Percentiles rank a stretch among this genome's conserved stretches.
phyloP scores from a whole-genome alignment of 192 early-diverging fungal genomes.

The Obelidium mucronatum region DNA sequence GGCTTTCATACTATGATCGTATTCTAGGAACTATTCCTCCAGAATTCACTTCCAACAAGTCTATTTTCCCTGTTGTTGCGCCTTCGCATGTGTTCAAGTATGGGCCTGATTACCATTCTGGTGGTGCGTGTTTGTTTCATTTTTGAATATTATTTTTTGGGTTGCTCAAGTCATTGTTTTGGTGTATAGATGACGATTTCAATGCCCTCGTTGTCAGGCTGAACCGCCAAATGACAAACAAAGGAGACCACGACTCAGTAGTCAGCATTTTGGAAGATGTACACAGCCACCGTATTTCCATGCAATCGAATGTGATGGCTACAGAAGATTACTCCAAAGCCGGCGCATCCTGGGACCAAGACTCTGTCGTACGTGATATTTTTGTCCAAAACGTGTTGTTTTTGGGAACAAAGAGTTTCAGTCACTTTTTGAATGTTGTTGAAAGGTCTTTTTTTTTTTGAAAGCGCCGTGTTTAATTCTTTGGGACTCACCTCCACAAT shows the following conservation, averaged over 20 bases:
- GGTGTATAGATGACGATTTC: slow-evolving; percentile 36
- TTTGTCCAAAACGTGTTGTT: slow-evolving; percentile 86
- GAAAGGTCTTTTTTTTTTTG: slow-evolving; percentile 69
- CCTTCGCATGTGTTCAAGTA: slow-evolving; percentile 67
- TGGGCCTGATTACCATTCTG: slow-evolving; percentile 8
- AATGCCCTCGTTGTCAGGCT: slow-evolving; percentile 31
- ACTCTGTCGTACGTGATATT: slow-evolving; percentile 66
- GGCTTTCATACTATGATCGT: slow-evolving; percentile 90
- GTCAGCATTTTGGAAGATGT: slow-evolving; percentile 37
- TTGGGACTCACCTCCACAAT: no score
- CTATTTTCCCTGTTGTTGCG: slow-evolving; percentile 67
- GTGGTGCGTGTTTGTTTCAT: neutral
- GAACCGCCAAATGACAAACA: slow-evolving; percentile 22
- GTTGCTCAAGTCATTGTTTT: neutral
- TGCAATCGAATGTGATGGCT: slow-evolving; percentile 13
- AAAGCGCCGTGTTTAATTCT: neutral
- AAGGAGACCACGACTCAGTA: slow-evolving; percentile 32
- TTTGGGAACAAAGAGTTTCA: slow-evolving; percentile 92
- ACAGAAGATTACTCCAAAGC: slow-evolving; percentile 9
- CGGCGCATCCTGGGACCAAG: slow-evolving; percentile 8
- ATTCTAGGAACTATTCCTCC: slow-evolving; percentile 81
- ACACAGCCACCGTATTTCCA: slow-evolving; percentile 3
- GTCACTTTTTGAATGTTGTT: slow-evolving; percentile 90
- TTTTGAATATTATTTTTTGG: neutral
- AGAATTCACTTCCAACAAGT: slow-evolving; percentile 48